phyloP scores from a whole-genome alignment of 805 yeast genomes.

The Nakazawaea ambrosiae region DNA sequence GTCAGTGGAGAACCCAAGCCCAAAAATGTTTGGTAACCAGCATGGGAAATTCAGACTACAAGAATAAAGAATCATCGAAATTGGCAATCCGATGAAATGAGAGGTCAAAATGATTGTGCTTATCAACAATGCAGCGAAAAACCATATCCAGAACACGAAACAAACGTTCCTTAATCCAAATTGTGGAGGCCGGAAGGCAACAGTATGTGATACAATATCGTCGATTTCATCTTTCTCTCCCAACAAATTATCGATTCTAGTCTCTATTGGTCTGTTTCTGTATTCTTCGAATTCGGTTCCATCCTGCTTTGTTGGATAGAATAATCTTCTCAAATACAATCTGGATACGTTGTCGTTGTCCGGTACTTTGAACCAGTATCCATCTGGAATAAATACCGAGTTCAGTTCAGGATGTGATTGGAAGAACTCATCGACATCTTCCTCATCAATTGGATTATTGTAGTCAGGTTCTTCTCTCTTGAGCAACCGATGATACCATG shows the following conservation, averaged over 20 bases:
- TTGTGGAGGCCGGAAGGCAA: slow-evolving; percentile 83
- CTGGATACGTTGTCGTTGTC: slow-evolving; percentile 70
- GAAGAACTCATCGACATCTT: slow-evolving; percentile 39
- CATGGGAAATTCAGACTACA: slow-evolving; percentile 1
- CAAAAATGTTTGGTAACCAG: slow-evolving; percentile 4
- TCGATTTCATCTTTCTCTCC: slow-evolving; percentile 26
- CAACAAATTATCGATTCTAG: slow-evolving; percentile 20
- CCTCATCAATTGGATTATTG: slow-evolving; percentile 43
- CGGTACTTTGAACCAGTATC: slow-evolving; percentile 81
- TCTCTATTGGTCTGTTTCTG: background rate
- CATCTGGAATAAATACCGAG: slow-evolving; percentile 73
- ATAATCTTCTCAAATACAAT: slow-evolving; percentile 54
- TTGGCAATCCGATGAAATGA: slow-evolving; percentile 6
- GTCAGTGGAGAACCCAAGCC: slow-evolving; percentile 5
- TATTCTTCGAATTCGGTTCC: slow-evolving; percentile 49
- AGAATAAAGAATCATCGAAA: background rate
- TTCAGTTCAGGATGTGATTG: slow-evolving; percentile 30
- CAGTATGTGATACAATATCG: slow-evolving; percentile 40
- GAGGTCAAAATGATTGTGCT: background rate
- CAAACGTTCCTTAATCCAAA: slow-evolving; percentile 53
- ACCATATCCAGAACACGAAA: slow-evolving; percentile 38
- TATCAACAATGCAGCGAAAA: slow-evolving; percentile 25
- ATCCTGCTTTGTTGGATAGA: slow-evolving; percentile 76
- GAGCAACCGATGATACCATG: slow-evolving; percentile 34
- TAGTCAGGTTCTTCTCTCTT: slow-evolving; percentile 44